Evolutionary conservation across 148 eudicot genomes (phyloP), one percentile per base, ranked within the genome.

Genomic region (Fagopyrum tataricum): DNA sequence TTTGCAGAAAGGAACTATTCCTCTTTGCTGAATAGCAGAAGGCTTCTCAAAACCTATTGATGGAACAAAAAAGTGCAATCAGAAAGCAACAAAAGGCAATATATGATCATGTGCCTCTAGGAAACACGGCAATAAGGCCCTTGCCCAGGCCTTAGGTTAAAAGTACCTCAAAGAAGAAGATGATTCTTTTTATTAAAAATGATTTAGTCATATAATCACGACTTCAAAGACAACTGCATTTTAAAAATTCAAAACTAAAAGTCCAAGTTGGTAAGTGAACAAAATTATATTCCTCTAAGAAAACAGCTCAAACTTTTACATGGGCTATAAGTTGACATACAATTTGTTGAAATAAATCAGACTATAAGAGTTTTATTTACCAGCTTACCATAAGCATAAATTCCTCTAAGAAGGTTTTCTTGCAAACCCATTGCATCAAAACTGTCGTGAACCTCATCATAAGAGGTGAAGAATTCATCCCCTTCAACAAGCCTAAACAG

Each of bases 21-120:
- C 88, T 72, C 86, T 79, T 67, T 87, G 90, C 67, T 87, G 90
- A 74, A 87, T 87, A 15, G 90, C 90, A 23, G 90, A 87, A 14
- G 90, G 90, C 80, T 84, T 87, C 80, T 87, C 90, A 74, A 80
- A 87, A 79, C 90, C 90, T 87, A 73, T 26, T 31, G 6, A 37
- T 15, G 13, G 15, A 7, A 75, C 26, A 15, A 10, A 52, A 72
- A 52, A 44, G 49, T 64, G 41, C 4, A 75, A 62, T 6, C 0
- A 2, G n/a, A 64, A 67, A 44, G 14, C 14, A 4, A 12, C 2
- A 18, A 26, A 52, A 40, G 18, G 67, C 15, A 44, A 31, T 55
- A 23, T 43, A 49, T 37, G 18, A 7, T n/a, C 6, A 6, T 15
- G 17, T 18, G 56, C 56, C 37, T 31, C 20, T 52, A 52, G 20